Evolutionary conservation across 2,329 filamentous ascomycete species (phyloP).

Genomic region (Metarhizium rileyi): DNA sequence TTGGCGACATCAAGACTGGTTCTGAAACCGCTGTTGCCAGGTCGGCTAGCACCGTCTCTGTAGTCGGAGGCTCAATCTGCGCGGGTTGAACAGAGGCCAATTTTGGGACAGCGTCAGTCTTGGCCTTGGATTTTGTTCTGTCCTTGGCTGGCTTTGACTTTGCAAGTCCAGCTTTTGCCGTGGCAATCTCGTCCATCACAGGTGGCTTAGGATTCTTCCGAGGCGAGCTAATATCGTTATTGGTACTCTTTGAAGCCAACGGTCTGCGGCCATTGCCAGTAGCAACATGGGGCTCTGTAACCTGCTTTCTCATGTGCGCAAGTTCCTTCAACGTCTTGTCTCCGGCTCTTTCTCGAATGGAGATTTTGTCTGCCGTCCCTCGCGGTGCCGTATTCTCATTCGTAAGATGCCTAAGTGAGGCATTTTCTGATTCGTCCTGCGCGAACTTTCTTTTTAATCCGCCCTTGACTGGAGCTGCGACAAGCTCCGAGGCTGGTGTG

Average conservation of each 20-base stretch:
- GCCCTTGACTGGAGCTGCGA: conserved; percentile 26
- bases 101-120: conserved; percentile 13
- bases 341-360: conserved; percentile 25
- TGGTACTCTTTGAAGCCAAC: conserved; percentile 48
- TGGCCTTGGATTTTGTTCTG: conserved; percentile 18
- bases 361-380: conserved; percentile 14
- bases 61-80: conserved; percentile 11
- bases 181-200: conserved; percentile 25
- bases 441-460: conserved; percentile 50
- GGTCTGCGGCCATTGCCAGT: conserved; percentile 32
- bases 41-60: conserved; percentile 9
- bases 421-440: conserved; percentile 41
- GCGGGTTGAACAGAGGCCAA: conserved; percentile 12
- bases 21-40: conserved; percentile 25
- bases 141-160: conserved; percentile 18
- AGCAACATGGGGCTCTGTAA: conserved; percentile 21
- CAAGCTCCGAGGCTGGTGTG: conserved; percentile 6
- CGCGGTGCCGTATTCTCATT: conserved; percentile 20
- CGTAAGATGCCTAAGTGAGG: conserved; percentile 14
- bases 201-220: conserved; percentile 35
- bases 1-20: conserved; percentile 33
- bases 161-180: conserved; percentile 28
- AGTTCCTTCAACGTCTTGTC: conserved; percentile 38
- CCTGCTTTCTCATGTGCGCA: conserved; percentile 31
- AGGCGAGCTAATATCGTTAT: conserved; percentile 49